A percentile compares a stretch with the other conserved stretches of the same genome.
phyloP scores from a whole-genome alignment of 2,329 filamentous ascomycete genomes.

The Sarocladium kiliense region DNA sequence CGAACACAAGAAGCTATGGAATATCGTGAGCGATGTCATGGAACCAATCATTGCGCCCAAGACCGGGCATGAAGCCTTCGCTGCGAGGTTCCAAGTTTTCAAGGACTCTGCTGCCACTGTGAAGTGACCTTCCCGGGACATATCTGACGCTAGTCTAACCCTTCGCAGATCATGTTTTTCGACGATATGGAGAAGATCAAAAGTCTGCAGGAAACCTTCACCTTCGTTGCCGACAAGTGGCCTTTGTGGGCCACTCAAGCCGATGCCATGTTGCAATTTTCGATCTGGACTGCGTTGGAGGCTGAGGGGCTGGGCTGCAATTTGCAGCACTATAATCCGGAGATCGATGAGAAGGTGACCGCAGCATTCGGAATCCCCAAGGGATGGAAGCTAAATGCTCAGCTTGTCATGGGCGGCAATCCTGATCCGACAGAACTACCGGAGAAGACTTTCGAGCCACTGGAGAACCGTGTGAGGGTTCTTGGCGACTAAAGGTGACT shows the following conservation, averaged over 20 bases:
- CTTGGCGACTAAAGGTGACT: background rate
- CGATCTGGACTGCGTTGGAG: constrained; percentile 59
- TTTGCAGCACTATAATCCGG: constrained; percentile 65
- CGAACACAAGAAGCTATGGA: constrained; percentile 64
- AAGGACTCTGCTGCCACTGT: constrained; percentile 41
- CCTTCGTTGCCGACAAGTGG: constrained; percentile 58
- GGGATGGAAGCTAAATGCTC: constrained; percentile 55
- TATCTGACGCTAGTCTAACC: too few species aligned
- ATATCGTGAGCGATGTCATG: constrained; percentile 49
- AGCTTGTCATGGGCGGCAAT: constrained; percentile 54
- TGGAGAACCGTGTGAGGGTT: background rate
- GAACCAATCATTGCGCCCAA: constrained; percentile 39
- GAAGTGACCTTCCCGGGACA: too few species aligned
- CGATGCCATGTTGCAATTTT: constrained; percentile 61
- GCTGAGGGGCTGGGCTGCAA: constrained; percentile 60
- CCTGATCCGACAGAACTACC: background rate
- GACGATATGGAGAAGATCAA: constrained; percentile 47
- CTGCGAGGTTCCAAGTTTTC: constrained; percentile 29
- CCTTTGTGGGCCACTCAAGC: constrained; percentile 57
- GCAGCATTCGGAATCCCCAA: constrained; percentile 49
- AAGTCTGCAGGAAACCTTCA: constrained; percentile 26
- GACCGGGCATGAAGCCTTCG: constrained; percentile 6
- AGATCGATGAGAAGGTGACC: constrained; percentile 53
- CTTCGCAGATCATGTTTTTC: constrained; percentile 52
- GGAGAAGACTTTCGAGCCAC: background rate